Evolutionary conservation across 139 green algal species (phyloP), one percentile per base, ranked within the genome.

Genomic region (Volvox reticuliferus): DNA sequence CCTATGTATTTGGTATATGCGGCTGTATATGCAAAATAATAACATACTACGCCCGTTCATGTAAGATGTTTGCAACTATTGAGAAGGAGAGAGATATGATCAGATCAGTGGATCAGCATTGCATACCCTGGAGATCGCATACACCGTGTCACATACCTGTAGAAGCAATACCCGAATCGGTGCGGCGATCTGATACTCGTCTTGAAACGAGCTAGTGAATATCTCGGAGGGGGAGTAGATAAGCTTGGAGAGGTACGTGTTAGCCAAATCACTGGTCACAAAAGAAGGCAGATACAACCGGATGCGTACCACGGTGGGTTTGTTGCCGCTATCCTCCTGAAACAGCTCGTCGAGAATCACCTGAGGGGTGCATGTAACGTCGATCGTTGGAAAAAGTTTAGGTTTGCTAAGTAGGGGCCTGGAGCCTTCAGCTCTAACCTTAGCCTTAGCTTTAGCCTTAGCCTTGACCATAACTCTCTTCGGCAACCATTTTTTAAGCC

Each of bases 221-320:
- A 89, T 81, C 36, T 50, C n/a, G 19, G 84, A 89, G 68, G 84
- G 84, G 26, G 84, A 14, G 84, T 68, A 80, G 68, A 81, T n/a
- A 33, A 89, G 84, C 61, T n/a, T 73, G 84, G 79, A 89, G 33
- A 89, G 36, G 84, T 71, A 89, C 67, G 35, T 32, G 68, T 28
- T 6, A 37, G 68, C 67, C 12, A 37, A 3, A 5, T 50, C 36
- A 16, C 14, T 19, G 36, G 2, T 18, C 26, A 89, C 18, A 37
- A 1, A 9, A 13, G 12, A n/a, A 21, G 84, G 84, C 84, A 89
- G 36, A n/a, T 5, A 6, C 36, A 89, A 28, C 68, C 67, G 84
- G 36, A 81, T 26, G 12, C 44, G 36, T 35, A 81, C 36, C 68
- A 89, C 68, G 16, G 37, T 68, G 36, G 68, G 26, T 37, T 69